Evolutionary conservation across 371 early-diverging fungal genomes (phyloP).

Genomic region (Nematocida sp.): DNA sequence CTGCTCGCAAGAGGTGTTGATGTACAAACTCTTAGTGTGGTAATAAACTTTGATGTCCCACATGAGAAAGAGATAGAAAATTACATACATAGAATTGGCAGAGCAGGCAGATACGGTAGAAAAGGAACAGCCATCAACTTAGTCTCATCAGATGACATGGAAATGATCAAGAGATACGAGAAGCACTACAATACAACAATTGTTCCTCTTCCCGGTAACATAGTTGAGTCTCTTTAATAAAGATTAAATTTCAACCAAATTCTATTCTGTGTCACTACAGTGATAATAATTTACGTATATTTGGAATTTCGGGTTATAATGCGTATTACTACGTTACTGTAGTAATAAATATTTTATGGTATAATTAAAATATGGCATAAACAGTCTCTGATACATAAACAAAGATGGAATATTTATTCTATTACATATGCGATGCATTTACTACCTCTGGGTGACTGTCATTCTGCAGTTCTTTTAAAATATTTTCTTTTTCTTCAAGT

Average conservation of each 20-base stretch:
- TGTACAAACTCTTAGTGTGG: slow-evolving; percentile 96
- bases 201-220: slow-evolving; percentile 78
- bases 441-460: slow-evolving; percentile 53
- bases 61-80: slow-evolving; percentile 76
- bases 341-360: too few species aligned
- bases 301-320: too few species aligned
- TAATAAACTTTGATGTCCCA: slow-evolving; percentile 95
- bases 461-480: slow-evolving; percentile 17
- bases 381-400: not conserved
- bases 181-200: slow-evolving; percentile 94
- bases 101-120: slow-evolving; percentile 97
- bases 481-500: slow-evolving; percentile 17
- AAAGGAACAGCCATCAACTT: slow-evolving; percentile 98
- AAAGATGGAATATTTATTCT: slow-evolving; percentile 28
- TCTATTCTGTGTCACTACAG: not conserved
- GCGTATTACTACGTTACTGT: too few species aligned
- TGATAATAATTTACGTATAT: too few species aligned
- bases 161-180: slow-evolving; percentile 86
- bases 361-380: too few species aligned
- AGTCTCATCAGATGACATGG: slow-evolving; percentile 84
- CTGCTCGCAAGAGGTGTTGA: slow-evolving; percentile 96
- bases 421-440: not conserved
- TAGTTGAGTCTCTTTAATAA: slow-evolving; percentile 52
- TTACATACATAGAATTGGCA: slow-evolving; percentile 79
- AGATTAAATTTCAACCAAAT: not conserved